Conservation (phyloP, 441 rosid genomes). For the Populus hybrid region DNA sequence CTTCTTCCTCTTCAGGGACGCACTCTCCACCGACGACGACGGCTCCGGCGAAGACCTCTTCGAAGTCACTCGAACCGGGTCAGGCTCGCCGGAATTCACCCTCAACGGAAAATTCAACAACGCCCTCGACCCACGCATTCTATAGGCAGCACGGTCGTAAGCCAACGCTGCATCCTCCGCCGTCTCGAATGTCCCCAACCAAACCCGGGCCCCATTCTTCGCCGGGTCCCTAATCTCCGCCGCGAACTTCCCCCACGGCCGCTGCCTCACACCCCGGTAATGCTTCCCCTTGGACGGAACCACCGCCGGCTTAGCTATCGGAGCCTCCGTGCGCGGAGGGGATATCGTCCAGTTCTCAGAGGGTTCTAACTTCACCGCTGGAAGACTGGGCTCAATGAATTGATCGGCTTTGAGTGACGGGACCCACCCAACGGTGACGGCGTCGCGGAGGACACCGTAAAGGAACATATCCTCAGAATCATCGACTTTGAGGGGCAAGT, state of each 20-base stretch:
- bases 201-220: slow-evolving; percentile 87
- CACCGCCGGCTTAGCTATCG: slow-evolving; percentile 18
- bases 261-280: slow-evolving; percentile 83
- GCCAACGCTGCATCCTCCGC: slow-evolving; percentile 98
- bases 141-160: slow-evolving; percentile 86
- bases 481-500: slow-evolving; percentile 64
- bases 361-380: slow-evolving; percentile 37
- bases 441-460: slow-evolving; percentile 62
- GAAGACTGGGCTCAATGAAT: slow-evolving; percentile 1
- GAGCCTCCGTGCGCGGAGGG: neutral
- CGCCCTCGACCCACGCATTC: slow-evolving; percentile 96
- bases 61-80: slow-evolving; percentile 75
- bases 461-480: slow-evolving; percentile 89
- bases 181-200: slow-evolving; percentile 93
- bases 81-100: slow-evolving; percentile 91
- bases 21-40: slow-evolving; percentile 35
- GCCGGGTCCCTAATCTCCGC: slow-evolving; percentile 96
- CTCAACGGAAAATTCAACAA: slow-evolving; percentile 78
- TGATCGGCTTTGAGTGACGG: slow-evolving; percentile 33
- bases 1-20: slow-evolving; percentile 55
- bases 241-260: slow-evolving; percentile 98
- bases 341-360: slow-evolving; percentile 18
- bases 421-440: slow-evolving; percentile 66
- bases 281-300: slow-evolving; percentile 60
- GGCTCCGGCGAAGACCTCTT: slow-evolving; percentile 59